These are phyloP conservation scores for Solanum pinnatisectum DNA, from an alignment of 257 asterid species.

Conservation along the genomic window DNA sequence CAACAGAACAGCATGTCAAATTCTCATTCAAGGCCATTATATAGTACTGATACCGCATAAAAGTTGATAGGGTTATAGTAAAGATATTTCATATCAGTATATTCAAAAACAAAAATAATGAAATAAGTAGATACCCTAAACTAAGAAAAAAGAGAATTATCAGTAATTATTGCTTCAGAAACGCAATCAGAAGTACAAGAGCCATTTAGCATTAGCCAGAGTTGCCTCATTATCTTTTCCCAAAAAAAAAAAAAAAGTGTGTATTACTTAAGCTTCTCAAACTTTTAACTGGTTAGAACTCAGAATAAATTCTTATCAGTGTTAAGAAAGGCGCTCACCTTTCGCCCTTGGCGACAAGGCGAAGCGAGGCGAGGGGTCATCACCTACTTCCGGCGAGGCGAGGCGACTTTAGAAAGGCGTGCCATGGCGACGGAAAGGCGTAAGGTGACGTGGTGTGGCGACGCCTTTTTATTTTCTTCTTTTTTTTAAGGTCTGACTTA, in stretches of 20 bases:
- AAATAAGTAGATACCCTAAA: neutral
- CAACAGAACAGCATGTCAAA: neutral
- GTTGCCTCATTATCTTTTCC: neutral
- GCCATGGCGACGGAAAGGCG: too few relatives aligned
- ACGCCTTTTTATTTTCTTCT: too few relatives aligned
- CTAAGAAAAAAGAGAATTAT: neutral
- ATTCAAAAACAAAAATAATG: neutral
- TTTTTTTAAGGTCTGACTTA: too few relatives aligned
- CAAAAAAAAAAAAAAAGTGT: neutral
- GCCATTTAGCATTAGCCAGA: neutral
- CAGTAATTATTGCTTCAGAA: neutral
- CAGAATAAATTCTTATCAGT: neutral
- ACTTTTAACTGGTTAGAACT: neutral
- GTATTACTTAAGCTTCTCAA: neutral
- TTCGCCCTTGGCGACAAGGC: too few relatives aligned
- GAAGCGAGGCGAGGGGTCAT: too few relatives aligned
- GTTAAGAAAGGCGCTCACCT: too few relatives aligned
- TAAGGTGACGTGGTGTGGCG: too few relatives aligned
- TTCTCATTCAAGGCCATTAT: neutral
- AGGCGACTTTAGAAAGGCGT: too few relatives aligned
- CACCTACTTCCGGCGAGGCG: too few relatives aligned
- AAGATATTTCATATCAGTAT: neutral
- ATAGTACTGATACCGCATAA: neutral
- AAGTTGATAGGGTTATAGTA: neutral
- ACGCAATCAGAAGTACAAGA: neutral